Conservation (phyloP, 345 rosid genomes). For the Lepidium africanum region DNA sequence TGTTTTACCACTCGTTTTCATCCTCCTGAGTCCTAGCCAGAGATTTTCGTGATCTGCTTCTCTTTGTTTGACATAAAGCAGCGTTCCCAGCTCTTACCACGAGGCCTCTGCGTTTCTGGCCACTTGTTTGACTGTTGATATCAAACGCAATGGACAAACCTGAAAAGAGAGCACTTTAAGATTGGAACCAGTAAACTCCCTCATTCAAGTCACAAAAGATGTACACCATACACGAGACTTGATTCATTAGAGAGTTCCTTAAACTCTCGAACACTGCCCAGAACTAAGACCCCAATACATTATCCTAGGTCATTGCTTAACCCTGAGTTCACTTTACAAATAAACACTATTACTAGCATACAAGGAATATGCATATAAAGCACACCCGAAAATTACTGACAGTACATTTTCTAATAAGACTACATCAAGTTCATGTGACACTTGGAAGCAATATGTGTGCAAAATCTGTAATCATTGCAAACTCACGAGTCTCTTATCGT, state of each 20-base stretch:
- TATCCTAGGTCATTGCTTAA: neutral
- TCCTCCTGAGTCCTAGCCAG: slow-evolving; percentile 80
- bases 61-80: slow-evolving; percentile 79
- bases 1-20: slow-evolving; percentile 85
- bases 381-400: neutral
- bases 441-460: neutral
- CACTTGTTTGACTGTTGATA: slow-evolving; percentile 30
- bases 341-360: neutral
- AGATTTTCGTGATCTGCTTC: slow-evolving; percentile 86
- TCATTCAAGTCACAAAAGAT: neutral
- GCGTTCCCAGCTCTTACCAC: slow-evolving; percentile 88
- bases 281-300: neutral
- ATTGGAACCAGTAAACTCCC: neutral
- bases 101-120: slow-evolving; percentile 43
- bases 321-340: neutral
- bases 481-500: slow-evolving; percentile 27
- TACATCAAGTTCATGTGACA: neutral
- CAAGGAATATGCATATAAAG: neutral
- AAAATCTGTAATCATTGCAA: no score
- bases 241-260: neutral
- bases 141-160: slow-evolving; percentile 62
- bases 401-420: neutral
- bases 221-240: neutral
- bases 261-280: neutral
- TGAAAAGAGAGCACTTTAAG: slow-evolving; percentile 18